Conservation (phyloP, 2,329 filamentous ascomycete genomes). For the Fusarium sp. region DNA sequence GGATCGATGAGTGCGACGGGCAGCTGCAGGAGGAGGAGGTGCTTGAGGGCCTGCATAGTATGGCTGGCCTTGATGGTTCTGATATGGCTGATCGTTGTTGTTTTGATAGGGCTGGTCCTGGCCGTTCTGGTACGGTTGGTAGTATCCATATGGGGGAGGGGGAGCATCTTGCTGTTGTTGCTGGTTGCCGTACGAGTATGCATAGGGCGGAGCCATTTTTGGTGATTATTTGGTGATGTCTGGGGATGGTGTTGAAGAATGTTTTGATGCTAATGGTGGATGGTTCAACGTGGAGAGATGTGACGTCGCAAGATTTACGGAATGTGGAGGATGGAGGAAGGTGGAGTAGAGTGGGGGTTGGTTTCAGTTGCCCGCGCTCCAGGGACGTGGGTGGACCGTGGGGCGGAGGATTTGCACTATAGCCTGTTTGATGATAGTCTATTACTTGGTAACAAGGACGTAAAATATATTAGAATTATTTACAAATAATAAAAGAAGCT, state of each 20-base stretch:
- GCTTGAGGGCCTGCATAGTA: conserved; percentile 13
- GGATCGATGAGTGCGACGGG: conserved; percentile 15
- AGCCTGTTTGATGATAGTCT: too few relatives aligned
- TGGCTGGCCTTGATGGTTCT: background rate
- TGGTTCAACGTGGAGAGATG: background rate
- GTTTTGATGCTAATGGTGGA: background rate
- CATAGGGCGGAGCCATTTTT: conserved; percentile 27
- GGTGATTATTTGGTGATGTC: background rate
- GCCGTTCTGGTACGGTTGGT: conserved; percentile 12
- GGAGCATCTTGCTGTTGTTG: conserved; percentile 6
- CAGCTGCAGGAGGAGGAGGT: background rate
- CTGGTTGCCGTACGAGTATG: conserved; percentile 18
- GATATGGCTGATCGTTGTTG: too few relatives aligned
- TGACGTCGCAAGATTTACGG: background rate
- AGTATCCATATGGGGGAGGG: conserved; percentile 25
- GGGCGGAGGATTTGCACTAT: too few relatives aligned
- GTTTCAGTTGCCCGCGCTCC: too few relatives aligned
- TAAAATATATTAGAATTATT: too few relatives aligned
- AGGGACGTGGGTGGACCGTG: too few relatives aligned
- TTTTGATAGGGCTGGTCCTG: background rate
- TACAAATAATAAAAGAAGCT: too few relatives aligned
- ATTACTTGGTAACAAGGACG: too few relatives aligned
- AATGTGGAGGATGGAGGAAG: background rate
- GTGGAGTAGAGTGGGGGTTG: too few relatives aligned
- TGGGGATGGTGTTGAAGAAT: background rate